A percentile compares a stretch with the other conserved stretches of the same genome.
phyloP scores from a whole-genome alignment of 495 filamentous ascomycete species.

The Apodospora peruviana region DNA sequence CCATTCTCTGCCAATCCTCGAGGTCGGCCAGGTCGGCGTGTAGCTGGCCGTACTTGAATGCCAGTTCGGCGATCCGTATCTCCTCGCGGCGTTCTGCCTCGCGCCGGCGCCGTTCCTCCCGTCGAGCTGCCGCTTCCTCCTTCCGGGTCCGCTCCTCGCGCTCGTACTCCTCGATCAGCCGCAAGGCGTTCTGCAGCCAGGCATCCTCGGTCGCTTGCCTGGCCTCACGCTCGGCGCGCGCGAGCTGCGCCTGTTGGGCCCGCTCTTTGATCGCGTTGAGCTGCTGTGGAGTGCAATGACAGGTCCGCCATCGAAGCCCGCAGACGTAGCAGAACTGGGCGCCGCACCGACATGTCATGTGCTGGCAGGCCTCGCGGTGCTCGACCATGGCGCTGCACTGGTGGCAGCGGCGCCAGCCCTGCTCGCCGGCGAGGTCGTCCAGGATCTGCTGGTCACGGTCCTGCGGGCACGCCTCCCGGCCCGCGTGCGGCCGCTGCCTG shows the following conservation, averaged over 20 bases:
- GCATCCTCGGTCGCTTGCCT: conserved; percentile 22
- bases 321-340: conserved; percentile 50
- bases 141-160: conserved; percentile 26
- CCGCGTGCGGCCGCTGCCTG: conserved; percentile 23
- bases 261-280: conserved; percentile 14
- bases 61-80: conserved; percentile 19
- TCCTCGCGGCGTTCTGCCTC: conserved; percentile 21
- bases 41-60: conserved; percentile 20
- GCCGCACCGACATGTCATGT: conserved; percentile 43
- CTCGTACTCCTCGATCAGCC: conserved; percentile 30
- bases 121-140: conserved; percentile 20
- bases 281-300: conserved; percentile 27
- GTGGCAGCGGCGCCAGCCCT: conserved; percentile 39
- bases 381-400: conserved; percentile 39
- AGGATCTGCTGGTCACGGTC: conserved; percentile 26
- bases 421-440: conserved; percentile 31
- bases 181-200: conserved; percentile 26
- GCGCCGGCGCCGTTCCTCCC: conserved; percentile 17
- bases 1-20: conserved; percentile 18
- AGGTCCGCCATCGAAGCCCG: conserved; percentile 31
- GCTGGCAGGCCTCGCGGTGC: conserved; percentile 42
- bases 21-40: conserved; percentile 17
- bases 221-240: conserved; percentile 14
- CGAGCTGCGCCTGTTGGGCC: conserved; percentile 1
- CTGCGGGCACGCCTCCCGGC: conserved; percentile 23